Evolutionary conservation across 2,329 filamentous ascomycete genomes (phyloP).

Genomic region (Aaosphaeria arxii): DNA sequence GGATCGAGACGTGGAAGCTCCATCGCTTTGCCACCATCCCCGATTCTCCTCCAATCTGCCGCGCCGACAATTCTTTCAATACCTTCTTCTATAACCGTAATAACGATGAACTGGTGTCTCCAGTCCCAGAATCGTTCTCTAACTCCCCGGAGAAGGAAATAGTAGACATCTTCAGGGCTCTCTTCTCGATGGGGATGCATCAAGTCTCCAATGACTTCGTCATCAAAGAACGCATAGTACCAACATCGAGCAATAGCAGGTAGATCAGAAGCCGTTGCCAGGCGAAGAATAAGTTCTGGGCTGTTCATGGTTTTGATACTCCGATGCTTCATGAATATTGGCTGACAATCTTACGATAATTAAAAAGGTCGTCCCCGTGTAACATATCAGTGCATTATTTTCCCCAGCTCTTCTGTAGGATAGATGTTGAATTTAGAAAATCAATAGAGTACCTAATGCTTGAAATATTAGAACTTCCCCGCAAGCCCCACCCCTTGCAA

Average conservation of each 20-base stretch:
- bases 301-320: too few relatives aligned
- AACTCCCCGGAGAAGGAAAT: conserved; percentile 22
- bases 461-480: too few relatives aligned
- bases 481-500: too few relatives aligned
- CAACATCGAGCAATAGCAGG: conserved; percentile 19
- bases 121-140: conserved; percentile 27
- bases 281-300: conserved; percentile 4
- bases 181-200: conserved; percentile 30
- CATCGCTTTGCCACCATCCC: conserved; percentile 13
- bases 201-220: conserved; percentile 28
- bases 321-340: too few relatives aligned
- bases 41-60: conserved; percentile 27
- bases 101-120: conserved; percentile 23
- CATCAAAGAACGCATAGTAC: conserved; percentile 27
- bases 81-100: conserved; percentile 6
- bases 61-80: conserved; percentile 19
- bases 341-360: too few relatives aligned
- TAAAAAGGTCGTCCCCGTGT: too few relatives aligned
- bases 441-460: too few relatives aligned
- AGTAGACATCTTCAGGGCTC: conserved; percentile 27
- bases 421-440: too few relatives aligned
- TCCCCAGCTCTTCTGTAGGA: too few relatives aligned
- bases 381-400: too few relatives aligned
- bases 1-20: conserved; percentile 17
- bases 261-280: conserved; percentile 15